Evolutionary conservation across 208 protist genomes (phyloP).

Genomic region (Herpetomonas muscarum): DNA sequence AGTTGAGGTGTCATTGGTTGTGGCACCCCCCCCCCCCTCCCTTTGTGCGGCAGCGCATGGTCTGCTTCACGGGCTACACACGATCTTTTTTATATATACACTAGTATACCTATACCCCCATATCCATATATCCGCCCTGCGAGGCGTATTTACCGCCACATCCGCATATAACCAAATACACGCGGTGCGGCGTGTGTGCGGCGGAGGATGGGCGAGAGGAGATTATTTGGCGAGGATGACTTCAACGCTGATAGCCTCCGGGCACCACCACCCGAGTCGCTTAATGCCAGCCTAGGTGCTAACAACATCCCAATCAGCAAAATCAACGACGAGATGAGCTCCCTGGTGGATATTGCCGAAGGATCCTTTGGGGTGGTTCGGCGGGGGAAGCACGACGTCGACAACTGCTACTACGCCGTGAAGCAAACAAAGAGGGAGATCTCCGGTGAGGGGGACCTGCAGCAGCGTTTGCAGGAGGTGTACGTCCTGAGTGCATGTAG

Average conservation of each 20-base stretch:
- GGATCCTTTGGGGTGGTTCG: constrained; percentile 75
- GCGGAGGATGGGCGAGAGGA: no score
- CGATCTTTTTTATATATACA: no score
- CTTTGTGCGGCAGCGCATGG: no score
- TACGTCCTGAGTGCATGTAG: constrained; percentile 68
- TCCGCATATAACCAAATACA: no score
- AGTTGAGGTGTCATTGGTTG: no score
- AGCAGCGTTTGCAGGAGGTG: constrained; percentile 78
- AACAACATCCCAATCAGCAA: constrained; percentile 46
- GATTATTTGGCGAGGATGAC: no score
- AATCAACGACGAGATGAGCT: constrained; percentile 73
- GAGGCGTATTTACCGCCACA: no score
- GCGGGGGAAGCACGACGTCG: constrained; percentile 49
- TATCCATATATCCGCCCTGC: no score
- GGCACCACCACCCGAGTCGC: not conserved
- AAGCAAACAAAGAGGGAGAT: constrained; percentile 75
- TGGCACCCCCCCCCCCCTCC: no score
- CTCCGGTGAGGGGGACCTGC: constrained; percentile 67
- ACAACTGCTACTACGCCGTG: constrained; percentile 65
- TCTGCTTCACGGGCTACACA: no score
- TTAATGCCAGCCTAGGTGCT: constrained; percentile 31
- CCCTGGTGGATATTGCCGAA: constrained; percentile 50
- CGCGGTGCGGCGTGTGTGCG: no score
- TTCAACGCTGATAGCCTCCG: not conserved
- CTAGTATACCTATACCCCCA: no score